Base-by-base conservation (phyloP, 345 rosid species). In the Erysimum cheiranthoides region DNA sequence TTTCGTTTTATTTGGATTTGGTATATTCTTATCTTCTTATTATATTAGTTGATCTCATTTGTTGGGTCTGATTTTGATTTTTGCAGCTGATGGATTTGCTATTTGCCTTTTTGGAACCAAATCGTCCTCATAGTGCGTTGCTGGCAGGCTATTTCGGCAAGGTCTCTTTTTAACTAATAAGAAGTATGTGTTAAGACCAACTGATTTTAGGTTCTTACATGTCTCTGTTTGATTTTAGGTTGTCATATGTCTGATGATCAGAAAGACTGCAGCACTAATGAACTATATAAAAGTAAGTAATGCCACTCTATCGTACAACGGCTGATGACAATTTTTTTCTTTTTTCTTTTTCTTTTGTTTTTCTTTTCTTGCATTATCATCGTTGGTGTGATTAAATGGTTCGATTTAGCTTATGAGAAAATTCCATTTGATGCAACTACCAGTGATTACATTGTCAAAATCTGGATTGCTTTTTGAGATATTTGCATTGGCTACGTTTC, bases 91-190 rank as follows among this genome's bases (percentile, higher is more conserved):
- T 95, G 96, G 83, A 90, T 86, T 73, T 92, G 54, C 92, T 94
- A 46, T 92, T 95, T 85, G 73, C 93, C 68, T 92, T 92, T 82
- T 82, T 95, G 93, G 88, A 90, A 81, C 92, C 97, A 12, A 81
- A 83, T 59, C 93, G 89, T 75, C 81, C 85, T 77, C 97, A 92
- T 76, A 89, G 96, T 76, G 87, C 97, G 3, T 80, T 90, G 81
- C 83, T 90, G 73, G 99, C 99, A 49, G 97, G 99, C 68, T 95
- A 95, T 82, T 95, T 95, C 59, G 87, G 99, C 83, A 95, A 95
- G 92, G 99, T 95, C 65, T 73, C 21, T 59, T 42, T 52, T 59
- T 32, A 8, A 47, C 51, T 69, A 7, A 9, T 69, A 40, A 52
- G 1, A 68, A 51, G 32, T 14, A n/a, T 51, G 27, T 76, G 40